phyloP scores from a whole-genome alignment of 2,329 filamentous ascomycete species.

The Pezicula rhizophila region DNA sequence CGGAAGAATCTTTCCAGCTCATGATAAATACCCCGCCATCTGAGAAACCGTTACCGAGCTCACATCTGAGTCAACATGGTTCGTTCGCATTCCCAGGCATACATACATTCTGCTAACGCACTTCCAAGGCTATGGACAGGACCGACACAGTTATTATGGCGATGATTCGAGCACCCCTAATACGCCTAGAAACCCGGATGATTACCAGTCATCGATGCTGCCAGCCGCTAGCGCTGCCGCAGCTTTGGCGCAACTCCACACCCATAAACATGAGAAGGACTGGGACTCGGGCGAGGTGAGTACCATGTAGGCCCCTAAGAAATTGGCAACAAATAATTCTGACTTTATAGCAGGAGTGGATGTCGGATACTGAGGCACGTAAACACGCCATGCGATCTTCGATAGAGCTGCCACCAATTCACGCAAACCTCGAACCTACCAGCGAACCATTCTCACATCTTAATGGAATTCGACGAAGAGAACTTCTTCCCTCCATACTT shows the following conservation, averaged over 20 bases:
- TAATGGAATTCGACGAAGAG: constrained; percentile 56
- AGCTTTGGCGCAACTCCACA: constrained; percentile 78
- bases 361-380: constrained; percentile 63
- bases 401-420: constrained; percentile 68
- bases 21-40: constrained; percentile 88
- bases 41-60: constrained; percentile 27
- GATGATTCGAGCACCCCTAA: constrained; percentile 62
- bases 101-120: constrained; percentile 19
- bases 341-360: constrained; percentile 51
- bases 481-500: constrained; percentile 77
- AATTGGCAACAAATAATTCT: constrained; percentile 4
- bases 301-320: constrained; percentile 14
- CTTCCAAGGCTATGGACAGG: constrained; percentile 47
- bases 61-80: constrained; percentile 24
- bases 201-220: constrained; percentile 55
- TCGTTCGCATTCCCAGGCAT: constrained; percentile 7
- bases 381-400: constrained; percentile 55
- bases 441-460: constrained; percentile 67
- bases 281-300: constrained; percentile 74
- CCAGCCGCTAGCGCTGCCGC: constrained; percentile 75
- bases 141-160: constrained; percentile 61
- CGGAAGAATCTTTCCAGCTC: constrained; percentile 92
- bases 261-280: constrained; percentile 68
- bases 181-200: constrained; percentile 64
- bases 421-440: constrained; percentile 43